Base-by-base conservation (phyloP, 345 rosid species). In the Populus alba region DNA sequence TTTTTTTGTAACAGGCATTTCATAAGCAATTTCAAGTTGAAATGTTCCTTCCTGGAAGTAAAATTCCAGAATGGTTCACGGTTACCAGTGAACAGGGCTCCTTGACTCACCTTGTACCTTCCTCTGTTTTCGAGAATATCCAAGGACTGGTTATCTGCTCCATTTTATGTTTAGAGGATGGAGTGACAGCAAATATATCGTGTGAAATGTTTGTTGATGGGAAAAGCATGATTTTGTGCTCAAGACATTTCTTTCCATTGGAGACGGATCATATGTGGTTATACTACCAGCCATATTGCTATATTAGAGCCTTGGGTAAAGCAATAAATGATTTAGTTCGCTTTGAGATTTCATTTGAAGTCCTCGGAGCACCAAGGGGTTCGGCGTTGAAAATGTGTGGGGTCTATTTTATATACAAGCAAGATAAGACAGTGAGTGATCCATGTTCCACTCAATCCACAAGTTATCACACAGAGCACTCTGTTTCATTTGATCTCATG, bases 41-140 rank as follows among this genome's bases (percentile, higher is more conserved):
- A 41, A 76, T 76, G 16, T 76, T 76, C 18, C 73, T 76, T 68
- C 79, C 79, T 76, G 79, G 79, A 68, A 76, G 18, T 35, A 68
- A 76, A 31, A 53, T 76, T 68, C 79, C 67, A 23, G 67, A 76
- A 23, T 76, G 72, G 73, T 76, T 67, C 33, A 17, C 37, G 53
- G 8, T 66, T 35, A 59, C 10, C 9, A 76, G 73, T 53, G 66
- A 76, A 76, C 31, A 16, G 1, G 49, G 53, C 55, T 67, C 79
- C 16, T 47, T 76, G 7, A 67, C 73, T 33, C 68, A 67, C 51
- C 43, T 22, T 47, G 23, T 75, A 47, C 71, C 78, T 66, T 75
- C 71, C 2, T 25, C 33, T 20, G 2, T 41, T 17, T 66, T 69
- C 0, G 71, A 77, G 65, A 20, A 59, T n/a, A 59, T 59, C 25